Evolutionary conservation across 2,329 filamentous ascomycete genomes (phyloP), one percentile per base, ranked within the genome.

Genomic region (Trichoderma endophyticum): DNA sequence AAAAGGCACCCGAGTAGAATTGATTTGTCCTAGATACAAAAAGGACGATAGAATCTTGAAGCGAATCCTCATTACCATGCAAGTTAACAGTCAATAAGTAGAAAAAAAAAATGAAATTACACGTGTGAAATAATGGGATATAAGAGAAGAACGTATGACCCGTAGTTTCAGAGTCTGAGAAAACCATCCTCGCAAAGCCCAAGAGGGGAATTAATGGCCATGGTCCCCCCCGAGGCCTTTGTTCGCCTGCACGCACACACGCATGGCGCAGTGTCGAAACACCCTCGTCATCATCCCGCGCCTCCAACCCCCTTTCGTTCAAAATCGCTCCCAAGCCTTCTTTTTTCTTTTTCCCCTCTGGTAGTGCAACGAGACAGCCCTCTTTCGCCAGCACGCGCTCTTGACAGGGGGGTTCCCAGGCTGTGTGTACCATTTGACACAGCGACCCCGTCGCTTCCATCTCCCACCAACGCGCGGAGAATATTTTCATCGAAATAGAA

Each of bases 81-180:
- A 70, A 72, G 61, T 72, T 72, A 69, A 68, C 66, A 71, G 51
- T 72, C 65, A 72, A 57, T 70, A 70, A 64, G 60, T 67, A 70
- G 71, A 70, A 67, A 70, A 70, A 70, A 73, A 71, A 73, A 71
- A 64, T 73, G 73, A 73, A 74, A 74, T 74, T 75, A 75, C 73
- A 73, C 61, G 62, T 74, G 71, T 75, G 73, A 72, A 73, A 74
- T 73, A 75, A 68, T 59, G 73, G 66, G 71, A 73, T 70, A 71
- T 60, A 73, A 70, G 70, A 65, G 73, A 72, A 73, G 73, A 75
- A 73, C 70, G 65, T 64, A 64, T 62, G 62, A 71, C 63, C 63
- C 73, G 24, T 51, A 36, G 39, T 65, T 71, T 62, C 56, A 71
- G 71, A 61, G 69, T 70, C 59, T 36, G 56, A 36, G 26, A 43